phyloP scores from a whole-genome alignment of 2,329 filamentous ascomycete genomes.

The Alternaria ventricosa region DNA sequence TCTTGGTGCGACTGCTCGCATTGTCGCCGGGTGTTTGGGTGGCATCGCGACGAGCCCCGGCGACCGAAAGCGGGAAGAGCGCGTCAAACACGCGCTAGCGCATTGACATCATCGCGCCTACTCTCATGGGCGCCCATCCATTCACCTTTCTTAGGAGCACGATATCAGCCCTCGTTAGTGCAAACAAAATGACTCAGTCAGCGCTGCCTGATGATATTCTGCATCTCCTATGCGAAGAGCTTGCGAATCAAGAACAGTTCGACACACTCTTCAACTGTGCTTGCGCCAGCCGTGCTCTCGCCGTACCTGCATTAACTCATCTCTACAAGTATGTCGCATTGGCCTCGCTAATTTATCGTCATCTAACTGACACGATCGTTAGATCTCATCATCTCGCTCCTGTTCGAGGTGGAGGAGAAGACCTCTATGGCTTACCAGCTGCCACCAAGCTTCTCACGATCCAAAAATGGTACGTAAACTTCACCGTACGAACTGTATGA shows the following conservation, averaged over 20 bases:
- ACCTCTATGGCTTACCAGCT: constrained; percentile 39
- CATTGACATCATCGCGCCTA: constrained; percentile 20
- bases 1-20: constrained; percentile 13
- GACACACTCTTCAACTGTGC: constrained; percentile 66
- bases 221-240: constrained; percentile 65
- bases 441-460: constrained; percentile 55
- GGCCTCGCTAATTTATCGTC: neutral
- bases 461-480: constrained; percentile 56
- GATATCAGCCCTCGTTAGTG: neutral
- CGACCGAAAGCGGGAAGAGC: constrained; percentile 21
- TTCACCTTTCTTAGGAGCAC: neutral
- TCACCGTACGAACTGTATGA: neutral
- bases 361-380: neutral
- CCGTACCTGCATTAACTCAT: constrained; percentile 64
- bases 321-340: constrained; percentile 64
- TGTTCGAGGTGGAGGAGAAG: constrained; percentile 54
- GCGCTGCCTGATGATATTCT: constrained; percentile 65
- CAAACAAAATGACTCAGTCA: constrained; percentile 31
- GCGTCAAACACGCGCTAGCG: constrained; percentile 30
- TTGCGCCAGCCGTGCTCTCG: constrained; percentile 62
- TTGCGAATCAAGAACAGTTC: constrained; percentile 64
- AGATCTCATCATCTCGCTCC: constrained; percentile 55
- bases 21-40: constrained; percentile 8
- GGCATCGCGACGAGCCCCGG: neutral
- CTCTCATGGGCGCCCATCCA: constrained; percentile 1